Evolutionary conservation across 148 eudicot species (phyloP).

Genomic region (Camellia sinensis): DNA sequence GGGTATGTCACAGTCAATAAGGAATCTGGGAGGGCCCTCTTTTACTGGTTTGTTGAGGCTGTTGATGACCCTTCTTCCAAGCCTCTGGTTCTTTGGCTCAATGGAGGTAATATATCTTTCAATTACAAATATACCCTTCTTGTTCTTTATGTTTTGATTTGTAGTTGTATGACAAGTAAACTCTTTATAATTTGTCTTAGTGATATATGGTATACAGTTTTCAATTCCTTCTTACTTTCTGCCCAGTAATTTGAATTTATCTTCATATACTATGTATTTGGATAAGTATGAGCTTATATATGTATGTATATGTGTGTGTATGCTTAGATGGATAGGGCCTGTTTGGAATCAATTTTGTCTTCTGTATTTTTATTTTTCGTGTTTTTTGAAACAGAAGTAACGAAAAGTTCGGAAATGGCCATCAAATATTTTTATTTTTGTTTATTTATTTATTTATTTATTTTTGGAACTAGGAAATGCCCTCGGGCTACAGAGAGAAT

Average conservation of each 20-base stretch:
- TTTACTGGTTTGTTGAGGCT: slow-evolving; percentile 88
- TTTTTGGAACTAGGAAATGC: too few species aligned
- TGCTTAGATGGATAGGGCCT: too few species aligned
- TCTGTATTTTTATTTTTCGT: too few species aligned
- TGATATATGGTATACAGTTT: background rate
- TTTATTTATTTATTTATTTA: too few species aligned
- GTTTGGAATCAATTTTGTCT: too few species aligned
- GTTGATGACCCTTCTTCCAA: slow-evolving; percentile 65
- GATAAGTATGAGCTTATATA: background rate
- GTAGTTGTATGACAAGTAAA: background rate
- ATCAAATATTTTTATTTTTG: too few species aligned
- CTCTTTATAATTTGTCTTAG: background rate
- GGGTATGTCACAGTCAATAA: slow-evolving; percentile 75
- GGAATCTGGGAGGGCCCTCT: slow-evolving; percentile 67
- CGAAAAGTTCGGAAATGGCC: too few species aligned
- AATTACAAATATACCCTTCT: background rate
- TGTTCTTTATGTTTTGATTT: background rate
- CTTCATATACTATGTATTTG: background rate
- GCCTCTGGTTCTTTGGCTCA: slow-evolving; percentile 87
- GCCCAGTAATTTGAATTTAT: background rate
- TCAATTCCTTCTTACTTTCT: background rate
- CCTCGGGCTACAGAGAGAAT: too few species aligned
- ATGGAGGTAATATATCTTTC: slow-evolving; percentile 60
- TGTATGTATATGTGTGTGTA: background rate
- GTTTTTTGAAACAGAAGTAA: too few species aligned